A percentile compares a stretch with the other conserved stretches of the same genome.
Conservation (phyloP, 306 rosid genomes). For the Nissolia schottii region DNA sequence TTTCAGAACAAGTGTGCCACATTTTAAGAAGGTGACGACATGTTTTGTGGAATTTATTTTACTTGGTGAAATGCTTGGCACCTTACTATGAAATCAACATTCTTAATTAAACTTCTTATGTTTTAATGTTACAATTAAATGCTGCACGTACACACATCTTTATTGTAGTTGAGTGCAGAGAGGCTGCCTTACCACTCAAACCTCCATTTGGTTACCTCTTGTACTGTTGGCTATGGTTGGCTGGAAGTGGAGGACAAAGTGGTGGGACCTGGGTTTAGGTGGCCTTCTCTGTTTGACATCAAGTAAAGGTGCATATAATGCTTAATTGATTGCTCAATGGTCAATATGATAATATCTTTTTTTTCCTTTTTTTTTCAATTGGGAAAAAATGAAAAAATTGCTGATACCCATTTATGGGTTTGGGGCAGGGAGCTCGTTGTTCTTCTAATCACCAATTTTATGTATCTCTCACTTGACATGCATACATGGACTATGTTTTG, state of each 20-base stretch:
- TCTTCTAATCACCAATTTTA: background rate
- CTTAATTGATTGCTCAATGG: background rate
- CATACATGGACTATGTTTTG: background rate
- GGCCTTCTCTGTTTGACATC: background rate
- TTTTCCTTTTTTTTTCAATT: background rate
- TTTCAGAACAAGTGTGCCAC: background rate
- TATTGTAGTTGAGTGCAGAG: background rate
- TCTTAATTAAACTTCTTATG: background rate
- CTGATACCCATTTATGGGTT: background rate
- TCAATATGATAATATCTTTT: background rate
- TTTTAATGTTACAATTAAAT: background rate
- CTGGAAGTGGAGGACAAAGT: constrained; percentile 15
- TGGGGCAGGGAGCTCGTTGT: background rate
- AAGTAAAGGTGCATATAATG: constrained; percentile 1
- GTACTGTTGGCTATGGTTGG: background rate
- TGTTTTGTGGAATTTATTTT: background rate
- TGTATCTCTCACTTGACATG: background rate
- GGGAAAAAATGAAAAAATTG: background rate
- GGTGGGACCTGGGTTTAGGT: constrained; percentile 10
- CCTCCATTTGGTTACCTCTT: background rate
- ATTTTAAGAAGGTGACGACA: background rate
- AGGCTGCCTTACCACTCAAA: background rate
- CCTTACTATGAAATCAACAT: background rate
- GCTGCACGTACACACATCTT: background rate
- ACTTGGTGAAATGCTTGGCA: background rate